Evolutionary conservation across 2,329 filamentous ascomycete species (phyloP).

Genomic region (Cryphonectria nitschkei): DNA sequence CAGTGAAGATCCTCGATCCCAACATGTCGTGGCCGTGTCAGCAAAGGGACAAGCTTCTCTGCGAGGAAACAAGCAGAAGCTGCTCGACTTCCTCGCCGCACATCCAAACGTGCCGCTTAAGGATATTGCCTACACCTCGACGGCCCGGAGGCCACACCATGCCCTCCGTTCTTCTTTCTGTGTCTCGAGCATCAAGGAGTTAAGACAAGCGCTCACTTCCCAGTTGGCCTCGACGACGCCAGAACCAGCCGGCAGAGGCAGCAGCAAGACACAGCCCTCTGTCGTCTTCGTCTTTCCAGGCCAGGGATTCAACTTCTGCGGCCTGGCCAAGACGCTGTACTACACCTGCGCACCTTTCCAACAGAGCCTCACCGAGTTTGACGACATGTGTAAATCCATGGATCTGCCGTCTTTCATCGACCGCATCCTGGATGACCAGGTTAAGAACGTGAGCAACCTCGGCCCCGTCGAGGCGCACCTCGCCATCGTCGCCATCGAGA

Average conservation of each 20-base stretch:
- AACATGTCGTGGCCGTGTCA: not conserved
- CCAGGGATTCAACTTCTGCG: constrained; percentile 31
- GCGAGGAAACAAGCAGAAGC: not conserved
- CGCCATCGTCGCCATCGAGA: constrained; percentile 26
- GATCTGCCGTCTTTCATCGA: constrained; percentile 5
- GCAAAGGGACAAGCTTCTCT: constrained; percentile 1
- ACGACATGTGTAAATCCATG: constrained; percentile 26
- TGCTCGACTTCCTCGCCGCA: not conserved
- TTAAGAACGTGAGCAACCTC: not conserved
- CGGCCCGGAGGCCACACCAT: constrained; percentile 8
- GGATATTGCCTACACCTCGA: constrained; percentile 10
- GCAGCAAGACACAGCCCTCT: constrained; percentile 4
- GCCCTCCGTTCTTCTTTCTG: not conserved
- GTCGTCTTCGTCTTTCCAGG: constrained; percentile 34
- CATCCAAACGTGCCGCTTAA: not conserved
- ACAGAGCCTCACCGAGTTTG: not conserved
- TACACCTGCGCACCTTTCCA: not conserved
- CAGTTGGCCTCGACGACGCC: constrained; percentile 23
- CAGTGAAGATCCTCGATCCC: not conserved
- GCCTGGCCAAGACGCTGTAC: constrained; percentile 30
- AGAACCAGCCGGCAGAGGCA: not conserved
- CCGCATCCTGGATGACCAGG: not conserved
- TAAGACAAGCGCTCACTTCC: not conserved
- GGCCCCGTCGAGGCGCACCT: constrained; percentile 5
- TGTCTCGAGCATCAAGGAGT: not conserved